phyloP scores from a whole-genome alignment of 768 basidiomycete species.

The Candolleomyces efflorescens region DNA sequence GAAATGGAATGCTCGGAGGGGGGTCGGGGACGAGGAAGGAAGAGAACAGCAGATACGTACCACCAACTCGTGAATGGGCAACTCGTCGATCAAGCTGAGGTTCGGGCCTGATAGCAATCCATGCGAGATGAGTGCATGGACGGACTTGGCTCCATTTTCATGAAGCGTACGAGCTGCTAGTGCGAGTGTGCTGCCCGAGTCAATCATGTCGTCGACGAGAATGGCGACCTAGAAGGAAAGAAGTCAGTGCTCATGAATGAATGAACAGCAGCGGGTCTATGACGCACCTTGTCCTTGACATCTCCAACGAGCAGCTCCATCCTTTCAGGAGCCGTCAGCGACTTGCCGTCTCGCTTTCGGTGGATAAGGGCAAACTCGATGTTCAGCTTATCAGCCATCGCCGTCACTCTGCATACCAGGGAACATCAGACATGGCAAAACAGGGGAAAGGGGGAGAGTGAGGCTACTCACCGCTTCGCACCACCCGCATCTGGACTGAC shows the following conservation, averaged over 20 bases:
- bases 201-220: constrained; percentile 98
- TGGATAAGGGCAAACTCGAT: constrained; percentile 96
- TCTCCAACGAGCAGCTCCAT: constrained; percentile 96
- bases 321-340: constrained; percentile 60
- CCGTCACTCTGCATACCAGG: constrained; percentile 66
- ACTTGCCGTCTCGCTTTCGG: constrained; percentile 74
- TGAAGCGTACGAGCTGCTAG: constrained; percentile 82
- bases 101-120: constrained; percentile 80
- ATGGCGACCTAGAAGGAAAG: constrained; percentile 65
- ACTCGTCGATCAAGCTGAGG: constrained; percentile 57
- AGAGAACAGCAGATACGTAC: constrained; percentile 38
- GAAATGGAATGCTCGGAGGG: neutral
- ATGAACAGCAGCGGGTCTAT: neutral
- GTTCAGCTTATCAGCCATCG: constrained; percentile 92
- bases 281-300: constrained; percentile 76
- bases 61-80: constrained; percentile 84
- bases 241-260: neutral
- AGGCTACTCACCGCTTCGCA: constrained; percentile 80
- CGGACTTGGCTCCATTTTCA: constrained; percentile 83
- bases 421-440: constrained; percentile 5
- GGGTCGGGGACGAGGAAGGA: neutral
- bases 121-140: constrained; percentile 90
- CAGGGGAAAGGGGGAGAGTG: constrained; percentile 6
- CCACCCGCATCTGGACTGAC: constrained; percentile 98
- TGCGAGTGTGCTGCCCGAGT: constrained; percentile 86